Evolutionary conservation across 192 early-diverging fungal genomes (phyloP).

Genomic region (Podila clonocystis): DNA sequence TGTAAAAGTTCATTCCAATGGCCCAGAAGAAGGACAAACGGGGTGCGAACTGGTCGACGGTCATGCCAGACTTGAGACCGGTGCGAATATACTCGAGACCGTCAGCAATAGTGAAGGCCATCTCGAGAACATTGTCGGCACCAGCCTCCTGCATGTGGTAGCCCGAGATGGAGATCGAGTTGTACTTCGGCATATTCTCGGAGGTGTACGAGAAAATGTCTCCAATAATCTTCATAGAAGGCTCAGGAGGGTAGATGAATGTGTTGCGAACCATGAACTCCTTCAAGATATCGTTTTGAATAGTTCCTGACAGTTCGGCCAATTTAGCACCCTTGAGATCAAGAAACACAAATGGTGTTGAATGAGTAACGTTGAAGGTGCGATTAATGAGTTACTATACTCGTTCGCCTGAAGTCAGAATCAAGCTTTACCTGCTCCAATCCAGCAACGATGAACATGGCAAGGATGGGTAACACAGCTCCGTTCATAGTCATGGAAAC

Average conservation of each 20-base stretch:
- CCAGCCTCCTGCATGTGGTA: slow-evolving; percentile 96
- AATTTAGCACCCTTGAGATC: slow-evolving; percentile 69
- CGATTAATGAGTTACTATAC: no score
- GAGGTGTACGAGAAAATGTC: slow-evolving; percentile 93
- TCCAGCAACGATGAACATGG: slow-evolving; percentile 91
- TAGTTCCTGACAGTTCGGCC: slow-evolving; percentile 84
- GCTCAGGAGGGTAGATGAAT: slow-evolving; percentile 93
- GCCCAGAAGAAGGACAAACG: slow-evolving; percentile 94
- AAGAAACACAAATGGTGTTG: neutral
- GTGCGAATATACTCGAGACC: slow-evolving; percentile 85
- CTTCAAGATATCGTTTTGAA: slow-evolving; percentile 94
- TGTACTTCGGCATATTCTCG: slow-evolving; percentile 92
- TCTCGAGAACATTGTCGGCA: slow-evolving; percentile 87
- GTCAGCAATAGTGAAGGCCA: slow-evolving; percentile 93
- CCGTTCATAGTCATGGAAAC: slow-evolving; percentile 98
- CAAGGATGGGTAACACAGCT: slow-evolving; percentile 89
- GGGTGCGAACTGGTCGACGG: slow-evolving; percentile 88
- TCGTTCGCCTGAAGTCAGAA: neutral
- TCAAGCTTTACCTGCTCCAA: slow-evolving; percentile 71
- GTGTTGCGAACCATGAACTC: slow-evolving; percentile 97
- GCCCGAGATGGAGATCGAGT: slow-evolving; percentile 95
- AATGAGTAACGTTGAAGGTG: neutral
- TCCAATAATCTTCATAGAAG: slow-evolving; percentile 90
- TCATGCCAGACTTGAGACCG: slow-evolving; percentile 85
- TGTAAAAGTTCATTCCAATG: slow-evolving; percentile 95